Base-by-base conservation (phyloP, 495 filamentous ascomycete genomes). In the Aspergillus ellipticus region DNA sequence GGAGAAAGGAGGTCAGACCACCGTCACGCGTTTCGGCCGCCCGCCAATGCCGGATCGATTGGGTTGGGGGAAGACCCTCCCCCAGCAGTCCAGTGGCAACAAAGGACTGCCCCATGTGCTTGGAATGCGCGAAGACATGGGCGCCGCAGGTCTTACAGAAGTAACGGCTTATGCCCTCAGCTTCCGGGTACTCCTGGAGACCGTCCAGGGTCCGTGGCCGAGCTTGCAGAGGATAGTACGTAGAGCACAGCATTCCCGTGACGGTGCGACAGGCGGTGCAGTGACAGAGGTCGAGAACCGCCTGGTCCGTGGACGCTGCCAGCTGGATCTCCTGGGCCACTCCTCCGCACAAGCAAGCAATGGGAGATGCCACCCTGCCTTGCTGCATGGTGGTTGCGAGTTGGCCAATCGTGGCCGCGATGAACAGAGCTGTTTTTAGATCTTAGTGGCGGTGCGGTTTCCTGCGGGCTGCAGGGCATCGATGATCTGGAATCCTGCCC, bases 81-180 rank as follows among this genome's bases (percentile, higher is more conserved):
- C 70, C 67, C 17, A 75, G 62, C 9, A 79, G 63, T 42, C 74
- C 77, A 24, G 67, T 78, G 22, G 63, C 67, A 46, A 84, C 80
- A 33, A 69, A 57, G 56, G 73, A 78, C 26, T 64, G 69, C 10
- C 66, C 74, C 6, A 49, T 59, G 3, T 66, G 54, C 51, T 62
- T 57, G 24, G 52, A 42, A 41, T 68, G 66, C 5, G 67, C 62
- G 51, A 87, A 84, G 57, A 85, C 72, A 58, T 88, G 84, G 22
- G 83, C 81, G 28, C 87, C 87, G 57, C 88, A 92, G 13, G 68
- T 82, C n/a, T 64, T 59, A 67, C 89, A 92, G 67, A 89, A 89
- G 58, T 82, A 81, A n/a, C 83, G 82, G 17, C 72, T 78, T 10
- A 80, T 45, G 19, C 75, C 63, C 11, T 76, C 57, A 4, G 79